These are phyloP conservation scores for Colletotrichum sp. DNA, from an alignment of 2,329 filamentous ascomycete genomes.

Conservation along the genomic window DNA sequence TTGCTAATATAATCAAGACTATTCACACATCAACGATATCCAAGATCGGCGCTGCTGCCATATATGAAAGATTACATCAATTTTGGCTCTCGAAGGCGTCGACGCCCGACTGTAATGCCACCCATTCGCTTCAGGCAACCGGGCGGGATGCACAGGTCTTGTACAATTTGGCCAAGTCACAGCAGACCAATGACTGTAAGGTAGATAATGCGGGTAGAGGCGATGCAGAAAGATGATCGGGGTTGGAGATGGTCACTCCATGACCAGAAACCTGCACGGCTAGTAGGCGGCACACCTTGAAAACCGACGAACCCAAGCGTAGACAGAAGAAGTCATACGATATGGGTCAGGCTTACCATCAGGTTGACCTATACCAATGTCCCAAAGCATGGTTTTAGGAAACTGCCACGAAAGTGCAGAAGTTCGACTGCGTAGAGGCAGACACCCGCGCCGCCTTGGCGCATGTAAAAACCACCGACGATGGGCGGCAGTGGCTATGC, in stretches of 20 bases:
- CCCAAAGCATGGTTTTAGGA: not conserved
- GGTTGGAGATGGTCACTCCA: not conserved
- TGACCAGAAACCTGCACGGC: not conserved
- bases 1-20: not conserved
- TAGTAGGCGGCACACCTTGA: not conserved
- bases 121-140: not conserved
- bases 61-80: not conserved
- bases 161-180: not conserved
- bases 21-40: not conserved
- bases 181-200: not conserved
- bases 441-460: not conserved
- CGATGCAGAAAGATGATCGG: not conserved
- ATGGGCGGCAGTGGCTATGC: not conserved
- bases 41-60: not conserved
- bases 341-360: not conserved
- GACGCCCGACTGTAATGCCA: not conserved
- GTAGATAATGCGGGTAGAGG: not conserved
- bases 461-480: not conserved
- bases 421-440: not conserved
- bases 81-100: not conserved
- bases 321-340: not conserved
- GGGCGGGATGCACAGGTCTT: not conserved
- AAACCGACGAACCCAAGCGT: not conserved
- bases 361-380: not conserved
- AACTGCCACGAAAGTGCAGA: not conserved